phyloP scores from a whole-genome alignment of 2,329 filamentous ascomycete genomes.

The Coniochaeta prunicola region DNA sequence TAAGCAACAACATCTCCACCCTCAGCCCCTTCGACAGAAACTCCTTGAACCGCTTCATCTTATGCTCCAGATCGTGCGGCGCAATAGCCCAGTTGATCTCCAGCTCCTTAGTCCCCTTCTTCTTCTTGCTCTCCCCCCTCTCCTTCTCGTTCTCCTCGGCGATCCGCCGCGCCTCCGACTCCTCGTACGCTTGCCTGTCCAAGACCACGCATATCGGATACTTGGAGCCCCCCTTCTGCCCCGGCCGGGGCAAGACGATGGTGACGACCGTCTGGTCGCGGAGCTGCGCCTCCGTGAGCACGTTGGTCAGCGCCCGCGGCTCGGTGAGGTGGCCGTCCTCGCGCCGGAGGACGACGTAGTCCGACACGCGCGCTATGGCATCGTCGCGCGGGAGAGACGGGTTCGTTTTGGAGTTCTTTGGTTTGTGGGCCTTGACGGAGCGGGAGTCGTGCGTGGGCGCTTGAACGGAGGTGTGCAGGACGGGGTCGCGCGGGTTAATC shows the following conservation, averaged over 20 bases:
- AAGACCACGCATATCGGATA: constrained; percentile 66
- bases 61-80: constrained; percentile 64
- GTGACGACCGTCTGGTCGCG: constrained; percentile 32
- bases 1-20: constrained; percentile 66
- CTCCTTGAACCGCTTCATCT: constrained; percentile 55
- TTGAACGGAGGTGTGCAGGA: neutral
- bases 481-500: neutral
- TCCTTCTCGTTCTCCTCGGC: constrained; percentile 35
- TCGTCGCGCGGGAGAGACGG: constrained; percentile 29
- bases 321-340: constrained; percentile 29
- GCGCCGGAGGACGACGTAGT: constrained; percentile 28
- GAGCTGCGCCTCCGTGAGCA: constrained; percentile 32
- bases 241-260: constrained; percentile 25
- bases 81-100: constrained; percentile 88
- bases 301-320: constrained; percentile 26
- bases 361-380: constrained; percentile 31
- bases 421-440: neutral
- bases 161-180: neutral
- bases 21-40: constrained; percentile 70
- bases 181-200: constrained; percentile 43
- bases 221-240: constrained; percentile 5
- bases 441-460: neutral
- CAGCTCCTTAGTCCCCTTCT: constrained; percentile 59
- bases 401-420: neutral
- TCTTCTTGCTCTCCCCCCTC: constrained; percentile 29